Base-by-base conservation (phyloP, 2,329 filamentous ascomycete genomes). In the Colletotrichum tabaci region DNA sequence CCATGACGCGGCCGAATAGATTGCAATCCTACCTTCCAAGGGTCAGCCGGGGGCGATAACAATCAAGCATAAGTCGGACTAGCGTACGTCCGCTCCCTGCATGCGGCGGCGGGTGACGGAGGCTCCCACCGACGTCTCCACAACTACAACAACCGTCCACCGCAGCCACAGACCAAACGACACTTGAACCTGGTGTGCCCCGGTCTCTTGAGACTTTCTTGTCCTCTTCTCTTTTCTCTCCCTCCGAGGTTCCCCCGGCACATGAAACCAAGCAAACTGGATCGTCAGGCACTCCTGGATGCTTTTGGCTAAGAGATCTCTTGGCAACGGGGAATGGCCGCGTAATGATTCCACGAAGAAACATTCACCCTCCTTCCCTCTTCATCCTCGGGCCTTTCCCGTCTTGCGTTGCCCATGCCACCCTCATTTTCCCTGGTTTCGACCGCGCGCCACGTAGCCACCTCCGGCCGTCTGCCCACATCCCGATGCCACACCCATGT, bases 401-500 rank as follows among this genome's bases (percentile, higher is more conserved):
- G 62, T 55, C 44, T 40, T 35, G n/a, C 23, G 8, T 35, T 18
- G 15, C 47, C 47, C 9, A 15, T 49, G 10, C 1, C 8, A 18
- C 15, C 49, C 23, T n/a, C 46, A 10, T 38, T 18, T 16, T 10
- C 58, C 66, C 38, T 26, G 67, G 63, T 56, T 56, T 71, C 56
- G 67, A 56, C 63, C 67, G 56, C 67, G 56, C 49, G 56, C 67
- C 67, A 64, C 67, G 57, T 67, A 71, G 61, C 57, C 67, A 67
- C 42, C 26, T 21, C 44, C 30, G 57, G 38, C 18, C 23, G 44
- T 2, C 26, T 30, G 56, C 67, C 67, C 67, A 71, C 67, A 71
- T 71, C 52, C 64, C 67, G 67, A 71, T 38, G 64, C 57, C 23
- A 64, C 50, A 58, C 42, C 46, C 49, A 10, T 26, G 15, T 18